These are phyloP conservation scores for Pythium angustatum DNA, from an alignment of 352 stramenopile genomes.

Conservation along the genomic window DNA sequence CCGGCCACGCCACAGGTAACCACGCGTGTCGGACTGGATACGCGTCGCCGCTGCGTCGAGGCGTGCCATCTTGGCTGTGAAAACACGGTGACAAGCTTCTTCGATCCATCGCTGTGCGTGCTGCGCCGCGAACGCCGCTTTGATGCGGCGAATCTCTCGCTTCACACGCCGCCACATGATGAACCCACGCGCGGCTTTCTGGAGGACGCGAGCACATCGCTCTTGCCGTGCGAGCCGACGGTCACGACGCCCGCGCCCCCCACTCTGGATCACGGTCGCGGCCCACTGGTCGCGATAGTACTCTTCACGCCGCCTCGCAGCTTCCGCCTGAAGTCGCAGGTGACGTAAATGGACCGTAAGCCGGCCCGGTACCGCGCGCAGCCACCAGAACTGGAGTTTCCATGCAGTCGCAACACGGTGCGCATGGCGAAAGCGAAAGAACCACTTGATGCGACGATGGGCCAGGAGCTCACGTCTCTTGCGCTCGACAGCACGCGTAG, in stretches of 20 bases:
- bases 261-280: slow-evolving; percentile 50
- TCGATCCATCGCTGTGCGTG: slow-evolving; percentile 30
- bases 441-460: slow-evolving; percentile 81
- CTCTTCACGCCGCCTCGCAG: slow-evolving; percentile 13
- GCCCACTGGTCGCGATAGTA: slow-evolving; percentile 36
- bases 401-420: slow-evolving; percentile 39
- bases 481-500: slow-evolving; percentile 29
- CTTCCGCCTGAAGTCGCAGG: slow-evolving; percentile 20
- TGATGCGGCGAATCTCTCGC: slow-evolving; percentile 40
- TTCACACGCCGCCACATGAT: slow-evolving; percentile 43
- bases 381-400: slow-evolving; percentile 76
- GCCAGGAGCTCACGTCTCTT: slow-evolving; percentile 45
- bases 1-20: slow-evolving; percentile 35
- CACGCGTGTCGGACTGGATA: slow-evolving; percentile 61
- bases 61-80: slow-evolving; percentile 32
- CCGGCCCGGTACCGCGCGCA: slow-evolving; percentile 49
- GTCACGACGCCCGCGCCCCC: slow-evolving; percentile 49
- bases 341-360: slow-evolving; percentile 46
- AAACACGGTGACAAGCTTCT: slow-evolving; percentile 28
- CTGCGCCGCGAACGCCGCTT: slow-evolving; percentile 29
- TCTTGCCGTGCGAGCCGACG: slow-evolving; percentile 40
- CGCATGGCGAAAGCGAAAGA: slow-evolving; percentile 58
- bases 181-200: slow-evolving; percentile 40
- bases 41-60: slow-evolving; percentile 47
- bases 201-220: slow-evolving; percentile 48